Base-by-base conservation (phyloP, 192 early-diverging fungal genomes). In the Backusella circina region DNA sequence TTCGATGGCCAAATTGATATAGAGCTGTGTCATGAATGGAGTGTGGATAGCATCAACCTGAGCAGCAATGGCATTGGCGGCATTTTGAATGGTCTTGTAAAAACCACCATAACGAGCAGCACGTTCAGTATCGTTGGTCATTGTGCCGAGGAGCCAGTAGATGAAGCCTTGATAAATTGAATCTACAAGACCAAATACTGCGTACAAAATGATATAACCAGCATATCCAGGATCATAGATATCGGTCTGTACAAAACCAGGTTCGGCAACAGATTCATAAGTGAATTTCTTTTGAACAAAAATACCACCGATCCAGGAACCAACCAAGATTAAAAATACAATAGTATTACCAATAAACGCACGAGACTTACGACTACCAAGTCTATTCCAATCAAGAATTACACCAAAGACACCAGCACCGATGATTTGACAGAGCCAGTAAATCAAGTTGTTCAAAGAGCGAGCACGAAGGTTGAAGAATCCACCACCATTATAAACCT, bases 31-130 rank as follows among this genome's bases (percentile, higher is more conserved):
- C 78, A 88, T 71, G 66, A 80, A 87, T 18, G 85, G 73, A 10
- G 86, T 84, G 13, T 79, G 66, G 47, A 82, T 78, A 13, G 91
- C 90, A 76, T 91, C 91, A 33, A 92, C 84, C 68, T 91, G 89
- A 88, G 92, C 90, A 0, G 92, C 84, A 36, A 94, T 86, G 68
- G 90, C 93, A 44, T 84, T 88, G 15, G 88, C 91, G 65, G 90
- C 87, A 71, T 90, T 93, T 87, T 96, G 95, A 69, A 95, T 91
- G 66, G 90, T 92, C 88, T 97, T 97, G 89, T 97, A 97, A 83
- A 93, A 95, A 2, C 94, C 95, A 54, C 88, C 88, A 69, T 91
- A 95, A 65, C 91, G 88, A 30, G 93, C 86, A 50, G 89, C 79
- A 73, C 86, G 83, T 75, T 89, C 88, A 75, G 88, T 87, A 80